Evolutionary conservation across 2,329 filamentous ascomycete genomes (phyloP).

Genomic region (Scedosporium minutisporum): DNA sequence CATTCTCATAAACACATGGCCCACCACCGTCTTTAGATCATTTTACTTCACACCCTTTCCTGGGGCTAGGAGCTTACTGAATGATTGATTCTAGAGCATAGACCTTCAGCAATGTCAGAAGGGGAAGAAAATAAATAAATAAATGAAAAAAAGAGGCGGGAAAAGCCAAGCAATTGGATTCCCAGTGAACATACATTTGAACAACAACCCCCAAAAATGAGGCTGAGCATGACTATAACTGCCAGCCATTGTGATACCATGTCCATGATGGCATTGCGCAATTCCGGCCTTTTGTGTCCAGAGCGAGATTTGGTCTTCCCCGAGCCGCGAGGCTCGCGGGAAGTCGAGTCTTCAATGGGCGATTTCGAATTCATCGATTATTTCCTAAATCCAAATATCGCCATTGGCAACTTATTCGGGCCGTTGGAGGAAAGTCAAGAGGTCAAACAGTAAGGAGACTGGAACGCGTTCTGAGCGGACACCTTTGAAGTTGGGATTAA

Average conservation of each 20-base stretch:
- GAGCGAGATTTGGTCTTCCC: too few relatives aligned
- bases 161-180: not conserved
- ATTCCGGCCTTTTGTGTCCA: not conserved
- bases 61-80: slow-evolving; percentile 52
- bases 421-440: too few relatives aligned
- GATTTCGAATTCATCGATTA: too few relatives aligned
- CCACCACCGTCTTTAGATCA: not conserved
- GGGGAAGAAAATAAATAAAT: slow-evolving; percentile 11
- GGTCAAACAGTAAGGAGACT: too few relatives aligned
- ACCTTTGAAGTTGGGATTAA: too few relatives aligned
- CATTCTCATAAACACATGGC: not conserved
- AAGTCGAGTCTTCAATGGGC: too few relatives aligned
- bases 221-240: slow-evolving; percentile 58
- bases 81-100: slow-evolving; percentile 93
- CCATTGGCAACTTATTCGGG: too few relatives aligned
- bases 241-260: slow-evolving; percentile 31
- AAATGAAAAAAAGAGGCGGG: too few relatives aligned
- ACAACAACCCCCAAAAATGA: slow-evolving; percentile 95
- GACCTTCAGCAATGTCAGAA: slow-evolving; percentile 46
- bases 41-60: slow-evolving; percentile 9
- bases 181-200: slow-evolving; percentile 58
- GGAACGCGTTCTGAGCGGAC: too few relatives aligned
- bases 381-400: too few relatives aligned
- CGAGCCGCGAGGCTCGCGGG: too few relatives aligned
- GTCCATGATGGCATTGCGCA: not conserved